phyloP scores from a whole-genome alignment of 805 yeast species.

The Candida adriatica region DNA sequence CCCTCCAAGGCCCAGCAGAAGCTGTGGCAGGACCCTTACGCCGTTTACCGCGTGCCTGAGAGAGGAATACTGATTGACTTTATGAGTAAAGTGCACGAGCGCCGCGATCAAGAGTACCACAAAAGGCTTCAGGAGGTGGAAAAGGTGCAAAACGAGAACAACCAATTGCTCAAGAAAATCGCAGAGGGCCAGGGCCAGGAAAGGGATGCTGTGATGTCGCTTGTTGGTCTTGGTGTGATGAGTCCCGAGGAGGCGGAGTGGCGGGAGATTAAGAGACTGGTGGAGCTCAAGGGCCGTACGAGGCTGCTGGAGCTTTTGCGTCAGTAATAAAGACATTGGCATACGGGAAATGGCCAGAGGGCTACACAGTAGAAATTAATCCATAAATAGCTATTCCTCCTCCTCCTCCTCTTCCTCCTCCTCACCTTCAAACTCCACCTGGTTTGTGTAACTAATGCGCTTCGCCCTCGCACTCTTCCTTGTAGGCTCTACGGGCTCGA shows the following conservation, averaged over 20 bases:
- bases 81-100: slow-evolving; percentile 41
- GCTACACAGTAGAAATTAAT: too few relatives aligned
- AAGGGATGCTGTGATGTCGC: slow-evolving; percentile 28
- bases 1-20: slow-evolving; percentile 22
- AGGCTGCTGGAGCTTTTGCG: too few relatives aligned
- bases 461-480: slow-evolving; percentile 38
- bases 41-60: slow-evolving; percentile 62
- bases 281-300: too few relatives aligned
- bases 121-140: slow-evolving; percentile 27
- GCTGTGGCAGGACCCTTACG: slow-evolving; percentile 29
- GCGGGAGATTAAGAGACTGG: too few relatives aligned
- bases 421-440: slow-evolving; percentile 14
- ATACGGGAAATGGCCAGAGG: too few relatives aligned
- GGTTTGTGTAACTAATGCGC: slow-evolving; percentile 30
- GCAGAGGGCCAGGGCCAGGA: slow-evolving; percentile 24
- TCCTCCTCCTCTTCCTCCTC: slow-evolving; percentile 15
- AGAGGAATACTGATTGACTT: slow-evolving; percentile 65
- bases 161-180: slow-evolving; percentile 28
- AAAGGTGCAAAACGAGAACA: slow-evolving; percentile 28
- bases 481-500: slow-evolving; percentile 21
- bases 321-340: too few relatives aligned
- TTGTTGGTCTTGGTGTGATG: too few relatives aligned
- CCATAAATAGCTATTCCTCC: too few relatives aligned
- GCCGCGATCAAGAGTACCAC: slow-evolving; percentile 25
- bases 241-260: too few relatives aligned